Percentiles rank a stretch among this genome's conserved stretches.
phyloP scores from a whole-genome alignment of 345 rosid species.

The Euphorbia peplus region DNA sequence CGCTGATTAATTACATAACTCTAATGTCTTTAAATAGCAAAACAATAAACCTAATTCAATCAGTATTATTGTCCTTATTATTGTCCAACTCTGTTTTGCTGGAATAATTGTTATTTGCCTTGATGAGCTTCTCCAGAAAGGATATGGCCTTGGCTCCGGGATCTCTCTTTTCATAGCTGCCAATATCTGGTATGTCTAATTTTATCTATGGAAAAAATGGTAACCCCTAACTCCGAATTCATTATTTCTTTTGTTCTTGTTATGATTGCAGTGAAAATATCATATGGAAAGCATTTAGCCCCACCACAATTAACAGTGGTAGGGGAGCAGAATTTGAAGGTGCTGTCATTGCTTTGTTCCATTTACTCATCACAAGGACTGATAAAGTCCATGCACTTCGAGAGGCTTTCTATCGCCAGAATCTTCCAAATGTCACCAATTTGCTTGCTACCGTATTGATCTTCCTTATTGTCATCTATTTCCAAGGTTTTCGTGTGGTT shows the following conservation, averaged over 20 bases:
- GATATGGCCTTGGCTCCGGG: slow-evolving; percentile 34
- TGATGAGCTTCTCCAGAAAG: slow-evolving; percentile 12
- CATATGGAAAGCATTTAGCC: slow-evolving; percentile 89
- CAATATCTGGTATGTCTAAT: slow-evolving; percentile 74
- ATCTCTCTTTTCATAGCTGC: slow-evolving; percentile 67
- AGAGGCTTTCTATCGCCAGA: slow-evolving; percentile 85
- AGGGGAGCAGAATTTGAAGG: slow-evolving; percentile 94
- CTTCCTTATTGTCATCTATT: slow-evolving; percentile 77
- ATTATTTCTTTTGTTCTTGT: too few species aligned
- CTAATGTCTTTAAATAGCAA: too few species aligned
- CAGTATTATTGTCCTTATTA: too few species aligned
- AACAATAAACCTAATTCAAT: too few species aligned
- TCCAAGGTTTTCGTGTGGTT: slow-evolving; percentile 95
- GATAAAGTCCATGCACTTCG: slow-evolving; percentile 78
- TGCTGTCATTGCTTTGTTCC: slow-evolving; percentile 84
- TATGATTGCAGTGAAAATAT: slow-evolving; percentile 58
- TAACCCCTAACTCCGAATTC: too few species aligned
- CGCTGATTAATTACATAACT: too few species aligned
- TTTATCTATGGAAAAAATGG: too few species aligned
- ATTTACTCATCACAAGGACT: slow-evolving; percentile 67
- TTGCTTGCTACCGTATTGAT: slow-evolving; percentile 77
- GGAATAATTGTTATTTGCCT: slow-evolving; percentile 31
- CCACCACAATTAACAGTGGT: slow-evolving; percentile 82
- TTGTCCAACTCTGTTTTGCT: slow-evolving; percentile 45
- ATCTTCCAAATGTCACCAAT: slow-evolving; percentile 84